phyloP scores from a whole-genome alignment of 169 alveolate species.

The Sarcocystis neurona region DNA sequence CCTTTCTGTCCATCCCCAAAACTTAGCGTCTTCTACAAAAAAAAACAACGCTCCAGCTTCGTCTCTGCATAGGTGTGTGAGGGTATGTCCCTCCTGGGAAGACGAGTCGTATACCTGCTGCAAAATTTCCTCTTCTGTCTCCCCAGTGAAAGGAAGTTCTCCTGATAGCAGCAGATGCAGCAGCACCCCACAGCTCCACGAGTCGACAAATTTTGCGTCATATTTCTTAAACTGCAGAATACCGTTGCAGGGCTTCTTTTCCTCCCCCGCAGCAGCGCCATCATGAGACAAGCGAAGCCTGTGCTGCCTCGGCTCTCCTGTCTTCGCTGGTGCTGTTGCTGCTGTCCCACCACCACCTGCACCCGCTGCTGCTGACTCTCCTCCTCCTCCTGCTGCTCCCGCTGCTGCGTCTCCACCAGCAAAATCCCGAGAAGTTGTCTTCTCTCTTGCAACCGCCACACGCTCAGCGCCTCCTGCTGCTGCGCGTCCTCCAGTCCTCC shows the following conservation, averaged over 20 bases:
- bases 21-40: too few species aligned
- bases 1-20: not conserved
- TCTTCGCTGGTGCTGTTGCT: conserved; percentile 30
- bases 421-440: not conserved
- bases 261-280: too few species aligned
- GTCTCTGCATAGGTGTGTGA: too few species aligned
- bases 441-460: not conserved
- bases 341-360: not conserved
- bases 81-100: not conserved
- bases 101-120: not conserved
- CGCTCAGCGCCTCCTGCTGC: conserved; percentile 11
- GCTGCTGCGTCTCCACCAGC: conserved; percentile 13
- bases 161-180: conserved; percentile 53
- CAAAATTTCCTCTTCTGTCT: conserved; percentile 12
- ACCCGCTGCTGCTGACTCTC: not conserved
- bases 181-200: conserved; percentile 64
- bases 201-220: conserved; percentile 53
- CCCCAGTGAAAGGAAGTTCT: conserved; percentile 61
- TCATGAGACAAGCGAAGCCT: too few species aligned
- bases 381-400: conserved; percentile 26
- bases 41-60: too few species aligned
- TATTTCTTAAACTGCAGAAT: not conserved
- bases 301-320: too few species aligned
- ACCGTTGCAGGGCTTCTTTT: not conserved
- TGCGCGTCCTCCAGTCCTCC: not conserved